Percentiles rank a stretch among this genome's conserved stretches.
Evolutionary conservation across 192 early-diverging fungal genomes (phyloP).

Genomic region (Coemansia sp.): DNA sequence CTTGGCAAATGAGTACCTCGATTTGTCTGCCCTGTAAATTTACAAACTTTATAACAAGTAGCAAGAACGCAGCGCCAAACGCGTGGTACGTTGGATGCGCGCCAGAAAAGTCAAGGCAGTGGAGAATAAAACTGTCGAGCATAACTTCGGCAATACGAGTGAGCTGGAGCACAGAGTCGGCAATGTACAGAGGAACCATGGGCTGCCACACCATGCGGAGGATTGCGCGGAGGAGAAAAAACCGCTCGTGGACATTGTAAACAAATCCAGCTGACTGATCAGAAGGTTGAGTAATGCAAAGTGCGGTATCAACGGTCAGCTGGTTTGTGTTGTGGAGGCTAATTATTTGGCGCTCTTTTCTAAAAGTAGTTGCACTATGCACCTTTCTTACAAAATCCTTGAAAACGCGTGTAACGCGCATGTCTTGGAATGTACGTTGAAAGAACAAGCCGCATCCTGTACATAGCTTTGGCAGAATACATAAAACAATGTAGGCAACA

Average conservation of each 20-base stretch:
- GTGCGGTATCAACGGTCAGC: background rate
- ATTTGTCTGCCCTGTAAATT: constrained; percentile 4
- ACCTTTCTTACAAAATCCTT: background rate
- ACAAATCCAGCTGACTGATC: background rate
- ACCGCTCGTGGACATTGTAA: background rate
- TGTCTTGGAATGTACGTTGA: background rate
- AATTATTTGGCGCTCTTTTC: background rate
- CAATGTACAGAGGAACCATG: constrained; percentile 3
- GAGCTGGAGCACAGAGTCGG: background rate
- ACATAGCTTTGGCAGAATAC: background rate
- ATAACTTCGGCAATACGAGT: background rate
- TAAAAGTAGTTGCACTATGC: background rate
- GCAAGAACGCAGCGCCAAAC: background rate
- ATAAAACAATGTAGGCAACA: background rate
- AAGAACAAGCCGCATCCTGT: background rate
- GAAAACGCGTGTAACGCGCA: background rate
- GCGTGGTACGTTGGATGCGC: constrained; percentile 14
- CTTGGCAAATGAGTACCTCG: background rate
- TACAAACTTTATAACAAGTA: constrained; percentile 1
- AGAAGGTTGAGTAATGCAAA: background rate
- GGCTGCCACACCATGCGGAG: constrained; percentile 4
- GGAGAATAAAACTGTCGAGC: constrained; percentile 16
- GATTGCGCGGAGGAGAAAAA: constrained; percentile 9
- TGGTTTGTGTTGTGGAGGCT: background rate
- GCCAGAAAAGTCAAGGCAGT: constrained; percentile 22